These are phyloP conservation scores for Tubosaeta brunneosetosa DNA, from an alignment of 768 basidiomycete genomes.

Conservation along the genomic window DNA sequence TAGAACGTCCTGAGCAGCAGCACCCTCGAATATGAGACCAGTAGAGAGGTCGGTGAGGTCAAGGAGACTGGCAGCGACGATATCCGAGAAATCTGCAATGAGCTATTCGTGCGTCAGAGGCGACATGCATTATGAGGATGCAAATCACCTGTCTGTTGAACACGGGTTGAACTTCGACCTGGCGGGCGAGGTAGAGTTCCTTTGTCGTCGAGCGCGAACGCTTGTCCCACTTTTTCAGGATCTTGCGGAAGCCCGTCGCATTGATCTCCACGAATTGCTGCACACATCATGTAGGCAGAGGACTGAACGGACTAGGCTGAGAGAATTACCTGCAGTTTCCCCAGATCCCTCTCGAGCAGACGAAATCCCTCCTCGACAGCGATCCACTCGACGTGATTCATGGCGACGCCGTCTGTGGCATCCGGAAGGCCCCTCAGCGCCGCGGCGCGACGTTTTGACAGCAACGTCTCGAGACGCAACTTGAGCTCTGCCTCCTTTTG, in stretches of 20 bases:
- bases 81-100: conserved; percentile 92
- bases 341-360: conserved; percentile 88
- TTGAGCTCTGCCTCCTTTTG: conserved; percentile 96
- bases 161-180: conserved; percentile 98
- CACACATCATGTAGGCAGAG: conserved; percentile 14
- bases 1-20: conserved; percentile 71
- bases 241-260: conserved; percentile 94
- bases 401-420: conserved; percentile 51
- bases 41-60: conserved; percentile 74
- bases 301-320: conserved; percentile 7
- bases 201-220: conserved; percentile 92
- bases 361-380: conserved; percentile 96
- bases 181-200: conserved; percentile 91
- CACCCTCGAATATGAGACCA: conserved; percentile 73
- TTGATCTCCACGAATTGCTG: conserved; percentile 98
- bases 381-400: conserved; percentile 81
- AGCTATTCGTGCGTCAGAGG: conserved; percentile 46
- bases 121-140: neutral
- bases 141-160: conserved; percentile 86
- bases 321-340: conserved; percentile 79
- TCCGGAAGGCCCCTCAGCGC: conserved; percentile 70
- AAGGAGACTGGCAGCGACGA: conserved; percentile 77
- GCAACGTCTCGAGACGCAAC: conserved; percentile 83
- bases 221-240: conserved; percentile 98
- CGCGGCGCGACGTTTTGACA: conserved; percentile 88